phyloP scores from a whole-genome alignment of 73 alveolate genomes.

The Paramecium sexaurelia region DNA sequence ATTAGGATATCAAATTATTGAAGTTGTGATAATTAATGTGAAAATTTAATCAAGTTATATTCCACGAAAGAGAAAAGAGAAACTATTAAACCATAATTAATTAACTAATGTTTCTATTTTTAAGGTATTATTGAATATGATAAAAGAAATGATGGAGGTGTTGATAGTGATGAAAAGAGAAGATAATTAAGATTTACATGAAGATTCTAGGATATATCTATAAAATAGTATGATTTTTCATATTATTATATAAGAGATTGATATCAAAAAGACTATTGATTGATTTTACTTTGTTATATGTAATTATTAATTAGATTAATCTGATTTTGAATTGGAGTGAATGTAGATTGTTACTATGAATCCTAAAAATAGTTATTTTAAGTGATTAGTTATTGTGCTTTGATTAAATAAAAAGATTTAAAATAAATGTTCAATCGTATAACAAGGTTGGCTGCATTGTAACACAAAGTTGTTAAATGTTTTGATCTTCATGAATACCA shows the following conservation, averaged over 20 bases:
- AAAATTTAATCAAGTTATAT: too few relatives aligned
- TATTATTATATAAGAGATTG: not conserved
- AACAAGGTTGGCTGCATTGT: constrained; percentile 57
- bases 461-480: constrained; percentile 67
- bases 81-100: too few relatives aligned
- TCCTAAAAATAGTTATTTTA: not conserved
- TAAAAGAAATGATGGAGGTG: too few relatives aligned
- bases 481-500: constrained; percentile 79
- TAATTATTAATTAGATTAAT: not conserved
- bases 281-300: not conserved
- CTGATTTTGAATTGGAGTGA: not conserved
- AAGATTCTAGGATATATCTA: too few relatives aligned
- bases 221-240: not conserved
- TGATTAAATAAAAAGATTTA: not conserved
- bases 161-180: too few relatives aligned
- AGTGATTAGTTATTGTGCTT: not conserved
- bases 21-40: too few relatives aligned
- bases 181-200: too few relatives aligned
- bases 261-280: not conserved
- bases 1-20: too few relatives aligned
- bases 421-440: constrained; percentile 42
- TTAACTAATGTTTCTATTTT: too few relatives aligned
- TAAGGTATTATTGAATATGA: too few relatives aligned
- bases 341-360: not conserved
- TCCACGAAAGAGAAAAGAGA: too few relatives aligned